These are phyloP conservation scores for Areca catechu DNA, from an alignment of 176 grass and related monocot genomes.

Conservation along the genomic window DNA sequence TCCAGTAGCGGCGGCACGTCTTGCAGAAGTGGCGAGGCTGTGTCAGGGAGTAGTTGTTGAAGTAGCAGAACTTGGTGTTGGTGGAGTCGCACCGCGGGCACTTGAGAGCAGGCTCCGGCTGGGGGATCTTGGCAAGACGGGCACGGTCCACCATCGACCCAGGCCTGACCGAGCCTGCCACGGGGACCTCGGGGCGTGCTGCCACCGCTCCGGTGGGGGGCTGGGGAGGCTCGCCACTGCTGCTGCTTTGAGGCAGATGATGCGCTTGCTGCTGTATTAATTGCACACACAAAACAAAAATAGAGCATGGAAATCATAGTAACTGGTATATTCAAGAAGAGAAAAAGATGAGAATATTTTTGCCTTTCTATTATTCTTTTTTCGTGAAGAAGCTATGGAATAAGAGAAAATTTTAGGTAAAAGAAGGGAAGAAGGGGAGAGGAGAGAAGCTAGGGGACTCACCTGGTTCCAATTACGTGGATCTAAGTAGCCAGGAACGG, in stretches of 20 bases:
- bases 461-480: slow-evolving; percentile 19
- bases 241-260: neutral
- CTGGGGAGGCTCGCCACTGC: neutral
- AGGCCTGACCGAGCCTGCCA: slow-evolving; percentile 3
- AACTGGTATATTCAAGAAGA: slow-evolving; percentile 37
- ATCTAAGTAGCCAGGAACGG: slow-evolving; percentile 11
- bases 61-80: slow-evolving; percentile 24
- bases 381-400: slow-evolving; percentile 26
- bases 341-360: slow-evolving; percentile 11
- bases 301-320: slow-evolving; percentile 24
- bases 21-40: slow-evolving; percentile 22
- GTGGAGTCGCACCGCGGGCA: slow-evolving; percentile 20
- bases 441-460: neutral
- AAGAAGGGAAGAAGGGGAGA: neutral
- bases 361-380: slow-evolving; percentile 13
- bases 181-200: neutral
- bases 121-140: slow-evolving; percentile 6
- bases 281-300: slow-evolving; percentile 24
- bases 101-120: slow-evolving; percentile 16
- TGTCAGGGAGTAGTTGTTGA: slow-evolving; percentile 22
- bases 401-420: slow-evolving; percentile 6
- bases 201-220: neutral
- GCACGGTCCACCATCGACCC: slow-evolving; percentile 13
- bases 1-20: slow-evolving; percentile 21
- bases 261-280: neutral